Evolutionary conservation across 2,329 filamentous ascomycete species (phyloP), one percentile per base, ranked within the genome.

Genomic region (Claviceps sp.): DNA sequence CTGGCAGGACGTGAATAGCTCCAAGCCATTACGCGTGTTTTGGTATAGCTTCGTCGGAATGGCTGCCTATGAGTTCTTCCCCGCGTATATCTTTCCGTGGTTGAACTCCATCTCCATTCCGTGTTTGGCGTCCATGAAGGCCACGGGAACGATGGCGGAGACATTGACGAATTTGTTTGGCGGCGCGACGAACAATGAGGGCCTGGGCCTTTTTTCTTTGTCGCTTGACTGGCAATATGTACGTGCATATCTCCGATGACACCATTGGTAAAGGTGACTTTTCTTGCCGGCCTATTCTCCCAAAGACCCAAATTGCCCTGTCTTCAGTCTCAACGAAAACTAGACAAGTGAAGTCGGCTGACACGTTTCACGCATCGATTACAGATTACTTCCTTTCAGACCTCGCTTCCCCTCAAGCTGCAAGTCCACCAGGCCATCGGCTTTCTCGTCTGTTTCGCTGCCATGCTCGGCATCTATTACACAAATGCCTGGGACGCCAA

Each of bases 81-180:
- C 76, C 0, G 74, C 75, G 2, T 79, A 79, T 52, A 74, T 79
- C 42, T 76, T 70, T 50, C 73, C 75, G 0, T 78, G 73, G 72
- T 68, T 79, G 9, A 78, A 77, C 59, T 74, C 72, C 0, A 63
- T 79, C 14, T 79, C 76, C 0, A 70, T 79, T 8, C 73, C 74
- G 42, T 79, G 76, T 54, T 59, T 79, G 14, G 76, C 76, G 1
- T 62, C 76, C 0, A 74, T 76, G 70, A 67, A 8, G 11, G 52
- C 49, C 6, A 41, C 48, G 1, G 46, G 36, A 8, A 38, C 18
- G 4, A 54, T 40, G 49, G 49, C 49, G 5, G 16, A n/a, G 6
- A 37, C 47, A 2, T 41, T 54, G 14, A 51, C 49, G 3, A 54
- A 51, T 24, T 11, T 66, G 52, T 59, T 67, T 55, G 74, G 74